Conservation (phyloP, 345 rosid genomes). For the Sisymbrium irio region DNA sequence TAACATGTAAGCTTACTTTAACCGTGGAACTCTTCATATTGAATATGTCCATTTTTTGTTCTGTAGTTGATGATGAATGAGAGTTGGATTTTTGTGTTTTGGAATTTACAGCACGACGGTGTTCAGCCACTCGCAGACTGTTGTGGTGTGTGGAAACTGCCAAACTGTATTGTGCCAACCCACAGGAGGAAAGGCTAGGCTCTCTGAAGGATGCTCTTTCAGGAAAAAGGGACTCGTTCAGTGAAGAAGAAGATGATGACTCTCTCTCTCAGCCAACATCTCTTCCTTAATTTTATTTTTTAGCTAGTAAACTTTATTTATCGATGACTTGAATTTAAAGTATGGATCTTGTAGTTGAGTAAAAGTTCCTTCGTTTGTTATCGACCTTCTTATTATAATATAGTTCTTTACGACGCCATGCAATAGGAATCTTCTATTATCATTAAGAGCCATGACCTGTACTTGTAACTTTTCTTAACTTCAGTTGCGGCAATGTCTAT, state of each 20-base stretch:
- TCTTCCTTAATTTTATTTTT: background rate
- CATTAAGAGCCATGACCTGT: no score
- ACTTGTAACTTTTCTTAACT: no score
- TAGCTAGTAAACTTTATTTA: constrained; percentile 4
- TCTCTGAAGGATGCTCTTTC: constrained; percentile 56
- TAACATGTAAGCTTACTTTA: constrained; percentile 39
- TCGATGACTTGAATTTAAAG: background rate
- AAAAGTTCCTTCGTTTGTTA: background rate
- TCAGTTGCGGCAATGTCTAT: no score
- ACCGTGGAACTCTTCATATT: background rate
- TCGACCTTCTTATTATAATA: background rate
- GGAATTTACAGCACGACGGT: constrained; percentile 47
- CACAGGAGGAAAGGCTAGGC: constrained; percentile 54
- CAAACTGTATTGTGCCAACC: constrained; percentile 57
- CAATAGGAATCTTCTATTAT: no score
- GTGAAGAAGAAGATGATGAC: constrained; percentile 7
- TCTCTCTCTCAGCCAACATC: background rate
- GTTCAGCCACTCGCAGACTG: constrained; percentile 64
- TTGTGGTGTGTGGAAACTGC: constrained; percentile 58
- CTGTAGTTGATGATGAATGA: background rate
- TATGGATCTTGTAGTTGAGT: background rate
- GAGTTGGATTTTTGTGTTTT: background rate
- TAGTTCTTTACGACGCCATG: background rate
- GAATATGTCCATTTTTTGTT: background rate
- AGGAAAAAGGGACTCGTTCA: constrained; percentile 42